Conservation (phyloP, 73 alveolate genomes). For the Effrenium voratum region DNA sequence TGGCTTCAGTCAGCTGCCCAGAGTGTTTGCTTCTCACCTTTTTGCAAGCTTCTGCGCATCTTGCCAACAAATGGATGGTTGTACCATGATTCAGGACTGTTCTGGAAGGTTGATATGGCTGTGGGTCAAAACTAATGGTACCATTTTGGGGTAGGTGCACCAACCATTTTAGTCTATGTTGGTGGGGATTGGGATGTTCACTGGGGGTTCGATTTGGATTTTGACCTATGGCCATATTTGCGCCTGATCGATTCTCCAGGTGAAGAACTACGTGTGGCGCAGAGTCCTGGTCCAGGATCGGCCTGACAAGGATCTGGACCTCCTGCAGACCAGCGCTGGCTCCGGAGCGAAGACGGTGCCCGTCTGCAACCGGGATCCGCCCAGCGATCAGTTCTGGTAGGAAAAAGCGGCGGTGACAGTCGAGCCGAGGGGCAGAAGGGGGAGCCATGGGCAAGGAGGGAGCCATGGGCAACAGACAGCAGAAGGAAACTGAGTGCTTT, state of each 20-base stretch:
- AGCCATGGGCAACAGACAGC: no score
- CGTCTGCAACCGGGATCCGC: background rate
- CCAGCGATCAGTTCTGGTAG: slow-evolving; percentile 18
- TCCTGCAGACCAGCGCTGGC: slow-evolving; percentile 21
- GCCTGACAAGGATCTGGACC: slow-evolving; percentile 37
- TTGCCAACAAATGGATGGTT: background rate
- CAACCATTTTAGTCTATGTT: background rate
- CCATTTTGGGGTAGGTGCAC: background rate
- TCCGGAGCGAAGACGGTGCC: slow-evolving; percentile 6
- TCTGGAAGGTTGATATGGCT: background rate
- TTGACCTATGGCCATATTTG: background rate
- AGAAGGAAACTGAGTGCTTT: no score
- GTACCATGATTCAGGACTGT: background rate
- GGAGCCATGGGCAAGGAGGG: no score
- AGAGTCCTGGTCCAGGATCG: slow-evolving; percentile 42
- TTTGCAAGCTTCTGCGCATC: background rate
- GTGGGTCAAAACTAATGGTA: background rate
- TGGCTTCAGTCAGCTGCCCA: background rate
- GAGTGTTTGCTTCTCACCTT: background rate
- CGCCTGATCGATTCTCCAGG: background rate
- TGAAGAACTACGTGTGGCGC: slow-evolving; percentile 75
- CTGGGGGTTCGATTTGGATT: background rate
- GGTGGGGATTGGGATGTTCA: background rate
- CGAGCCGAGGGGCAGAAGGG: no score
- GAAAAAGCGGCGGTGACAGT: no score